Percentiles rank a stretch among this genome's conserved stretches.
Conservation (phyloP, 2,329 filamentous ascomycete species). For the Mycosphaerella sp. region DNA sequence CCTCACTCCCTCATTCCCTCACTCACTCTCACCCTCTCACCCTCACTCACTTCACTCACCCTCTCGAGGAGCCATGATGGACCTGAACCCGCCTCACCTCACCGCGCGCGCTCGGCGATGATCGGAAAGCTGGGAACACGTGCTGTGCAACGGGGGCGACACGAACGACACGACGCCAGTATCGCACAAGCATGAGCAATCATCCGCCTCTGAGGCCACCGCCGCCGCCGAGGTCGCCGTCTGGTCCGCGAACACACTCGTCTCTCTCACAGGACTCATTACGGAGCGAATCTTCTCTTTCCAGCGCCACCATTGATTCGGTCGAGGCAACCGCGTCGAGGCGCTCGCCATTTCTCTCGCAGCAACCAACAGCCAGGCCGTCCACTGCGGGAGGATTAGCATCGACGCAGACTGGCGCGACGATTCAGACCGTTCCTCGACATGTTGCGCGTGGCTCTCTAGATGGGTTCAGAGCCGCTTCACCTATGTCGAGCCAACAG, state of each 20-base stretch:
- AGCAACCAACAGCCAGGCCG: constrained; percentile 25
- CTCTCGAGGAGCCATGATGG: not conserved
- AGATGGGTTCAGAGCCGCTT: constrained; percentile 28
- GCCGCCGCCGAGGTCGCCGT: constrained; percentile 29
- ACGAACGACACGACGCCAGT: constrained; percentile 1
- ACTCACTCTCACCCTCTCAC: no score
- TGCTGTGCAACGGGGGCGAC: not conserved
- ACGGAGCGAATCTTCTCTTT: constrained; percentile 33
- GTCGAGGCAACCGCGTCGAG: constrained; percentile 31
- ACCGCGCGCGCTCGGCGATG: no score
- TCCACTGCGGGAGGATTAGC: constrained; percentile 30
- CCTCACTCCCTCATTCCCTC: no score
- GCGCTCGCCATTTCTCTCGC: constrained; percentile 36
- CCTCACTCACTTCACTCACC: no score
- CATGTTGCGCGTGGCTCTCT: constrained; percentile 31
- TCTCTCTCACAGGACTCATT: constrained; percentile 29
- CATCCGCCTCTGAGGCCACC: constrained; percentile 28
- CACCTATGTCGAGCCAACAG: constrained; percentile 28
- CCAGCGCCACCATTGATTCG: constrained; percentile 36
- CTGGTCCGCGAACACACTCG: constrained; percentile 30
- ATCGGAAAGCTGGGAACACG: not conserved
- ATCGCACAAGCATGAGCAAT: constrained; percentile 24
- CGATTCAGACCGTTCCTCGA: constrained; percentile 33
- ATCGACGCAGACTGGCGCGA: constrained; percentile 29
- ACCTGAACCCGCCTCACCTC: not conserved